Evolutionary conservation across 1,284 basidiomycete species (phyloP), one percentile per base, ranked within the genome.

Genomic region (Rhodotorula sp.): DNA sequence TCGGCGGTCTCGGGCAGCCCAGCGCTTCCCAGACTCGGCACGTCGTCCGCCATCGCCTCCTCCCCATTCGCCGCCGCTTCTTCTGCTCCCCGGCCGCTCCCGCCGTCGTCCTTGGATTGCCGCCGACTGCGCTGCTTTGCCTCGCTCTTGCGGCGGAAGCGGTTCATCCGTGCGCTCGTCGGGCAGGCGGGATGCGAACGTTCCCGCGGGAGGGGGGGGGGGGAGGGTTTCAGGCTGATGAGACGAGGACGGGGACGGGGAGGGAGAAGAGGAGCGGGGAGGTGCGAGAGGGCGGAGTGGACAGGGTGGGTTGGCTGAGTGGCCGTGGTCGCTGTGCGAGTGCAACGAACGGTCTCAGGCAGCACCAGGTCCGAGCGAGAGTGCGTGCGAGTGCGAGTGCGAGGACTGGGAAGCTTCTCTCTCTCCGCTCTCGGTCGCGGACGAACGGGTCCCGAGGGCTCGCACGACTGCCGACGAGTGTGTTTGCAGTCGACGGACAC

Each of bases 101-200:
- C 31, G 2, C 20, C 31, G 26, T 37, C 31, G 47, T 46, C 54
- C 7, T 50, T 28, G 52, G 13, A 44, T 11, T 50, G 2, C 11
- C 44, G 22, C 2, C 63, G 50, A 11, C 44, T n/a, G 30, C 68
- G 60, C n/a, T 56, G 37, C 53, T 53, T 57, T 11, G 69, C 64
- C 26, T 70, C 62, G 52, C 53, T 64, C 61, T 70, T 72, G 22
- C 71, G 59, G 10, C 71, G 28, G 55, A 73, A 68, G 20, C 66
- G 59, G 24, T 70, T 62, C 71, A 73, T 73, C 22, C 9, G 8
- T 16, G 40, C 40, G 40, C 11, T 44, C 13, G 40, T 44, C 40
- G 13, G n/a, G n/a, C n/a, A n/a, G n/a, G n/a, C n/a, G n/a, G n/a
- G n/a, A n/a, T n/a, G n/a, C n/a, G n/a, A n/a, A n/a, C n/a, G n/a